These are phyloP conservation scores for Myriosclerotinia curreyana DNA, from an alignment of 2,329 filamentous ascomycete genomes.

Conservation along the genomic window DNA sequence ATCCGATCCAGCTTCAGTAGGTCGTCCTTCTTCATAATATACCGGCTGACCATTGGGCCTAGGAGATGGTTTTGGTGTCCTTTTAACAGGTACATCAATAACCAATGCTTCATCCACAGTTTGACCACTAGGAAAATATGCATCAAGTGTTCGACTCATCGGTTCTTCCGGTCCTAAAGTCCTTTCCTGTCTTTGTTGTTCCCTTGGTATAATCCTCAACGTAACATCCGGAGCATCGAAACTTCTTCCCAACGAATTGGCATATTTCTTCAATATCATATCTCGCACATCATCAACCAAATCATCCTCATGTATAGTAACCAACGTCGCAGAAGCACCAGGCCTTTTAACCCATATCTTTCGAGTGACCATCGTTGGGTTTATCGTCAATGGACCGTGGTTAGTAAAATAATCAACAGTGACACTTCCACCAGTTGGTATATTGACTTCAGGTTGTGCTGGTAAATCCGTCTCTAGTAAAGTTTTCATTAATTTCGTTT, in stretches of 20 bases:
- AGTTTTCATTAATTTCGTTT: slow-evolving; percentile 50
- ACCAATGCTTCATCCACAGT: slow-evolving; percentile 83
- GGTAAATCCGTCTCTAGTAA: slow-evolving; percentile 47
- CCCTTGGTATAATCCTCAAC: slow-evolving; percentile 72
- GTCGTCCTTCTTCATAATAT: slow-evolving; percentile 59
- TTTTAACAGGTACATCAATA: slow-evolving; percentile 77
- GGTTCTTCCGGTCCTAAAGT: slow-evolving; percentile 81
- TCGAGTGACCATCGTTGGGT: slow-evolving; percentile 56
- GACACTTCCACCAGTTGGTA: slow-evolving; percentile 4
- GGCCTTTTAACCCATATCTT: slow-evolving; percentile 96
- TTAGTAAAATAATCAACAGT: slow-evolving; percentile 36
- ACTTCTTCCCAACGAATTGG: slow-evolving; percentile 81
- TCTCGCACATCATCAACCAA: slow-evolving; percentile 94
- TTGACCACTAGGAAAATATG: slow-evolving; percentile 83
- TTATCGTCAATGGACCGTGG: slow-evolving; percentile 37
- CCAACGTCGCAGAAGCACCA: slow-evolving; percentile 78
- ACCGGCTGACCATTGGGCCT: slow-evolving; percentile 44
- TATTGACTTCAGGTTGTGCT: slow-evolving; percentile 39
- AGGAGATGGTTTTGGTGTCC: slow-evolving; percentile 79
- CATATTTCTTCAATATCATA: slow-evolving; percentile 87
- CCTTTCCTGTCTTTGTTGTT: slow-evolving; percentile 62
- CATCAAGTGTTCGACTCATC: slow-evolving; percentile 73
- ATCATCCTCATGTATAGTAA: slow-evolving; percentile 82
- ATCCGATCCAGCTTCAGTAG: slow-evolving; percentile 68
- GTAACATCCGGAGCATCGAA: slow-evolving; percentile 90